These are phyloP conservation scores for Trichoderma cornu-damae DNA, from an alignment of 2,329 filamentous ascomycete species.

Conservation along the genomic window DNA sequence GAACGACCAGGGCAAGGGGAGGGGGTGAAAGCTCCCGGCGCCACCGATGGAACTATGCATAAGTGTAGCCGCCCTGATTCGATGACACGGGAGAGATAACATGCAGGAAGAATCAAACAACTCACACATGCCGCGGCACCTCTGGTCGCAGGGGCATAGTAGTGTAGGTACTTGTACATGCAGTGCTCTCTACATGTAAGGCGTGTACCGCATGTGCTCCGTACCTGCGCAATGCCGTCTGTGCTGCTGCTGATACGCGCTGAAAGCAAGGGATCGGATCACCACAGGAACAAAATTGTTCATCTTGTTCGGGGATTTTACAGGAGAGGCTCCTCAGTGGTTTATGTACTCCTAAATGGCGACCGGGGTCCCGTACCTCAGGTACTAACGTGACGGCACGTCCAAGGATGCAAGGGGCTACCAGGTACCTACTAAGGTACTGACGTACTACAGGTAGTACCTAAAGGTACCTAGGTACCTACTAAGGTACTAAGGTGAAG, in stretches of 20 bases:
- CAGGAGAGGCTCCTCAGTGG: conserved; percentile 1
- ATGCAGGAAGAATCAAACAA: conserved; percentile 23
- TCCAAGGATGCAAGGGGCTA: conserved; percentile 20
- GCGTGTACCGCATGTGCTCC: background rate
- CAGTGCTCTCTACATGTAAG: conserved; percentile 3
- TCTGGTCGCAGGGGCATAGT: conserved; percentile 26
- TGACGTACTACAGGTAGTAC: no score
- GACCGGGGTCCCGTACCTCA: background rate
- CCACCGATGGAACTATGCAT: conserved; percentile 19
- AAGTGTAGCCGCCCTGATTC: conserved; percentile 24
- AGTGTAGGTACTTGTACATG: conserved; percentile 9
- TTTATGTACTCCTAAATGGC: conserved; percentile 15
- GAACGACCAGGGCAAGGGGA: conserved; percentile 16
- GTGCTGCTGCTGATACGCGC: conserved; percentile 4
- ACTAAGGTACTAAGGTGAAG: no score
- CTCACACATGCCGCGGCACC: conserved; percentile 35
- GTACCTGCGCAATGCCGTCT: background rate
- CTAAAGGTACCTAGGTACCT: no score
- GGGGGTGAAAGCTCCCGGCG: conserved; percentile 20
- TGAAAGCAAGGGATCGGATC: conserved; percentile 12
- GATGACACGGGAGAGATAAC: conserved; percentile 24
- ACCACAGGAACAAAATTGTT: conserved; percentile 2
- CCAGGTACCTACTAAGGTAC: no score
- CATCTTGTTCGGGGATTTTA: conserved; percentile 8
- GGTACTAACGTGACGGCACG: conserved; percentile 18